These are phyloP conservation scores for Baudoinia panamericana DNA, from an alignment of 495 filamentous ascomycete species.

Conservation along the genomic window DNA sequence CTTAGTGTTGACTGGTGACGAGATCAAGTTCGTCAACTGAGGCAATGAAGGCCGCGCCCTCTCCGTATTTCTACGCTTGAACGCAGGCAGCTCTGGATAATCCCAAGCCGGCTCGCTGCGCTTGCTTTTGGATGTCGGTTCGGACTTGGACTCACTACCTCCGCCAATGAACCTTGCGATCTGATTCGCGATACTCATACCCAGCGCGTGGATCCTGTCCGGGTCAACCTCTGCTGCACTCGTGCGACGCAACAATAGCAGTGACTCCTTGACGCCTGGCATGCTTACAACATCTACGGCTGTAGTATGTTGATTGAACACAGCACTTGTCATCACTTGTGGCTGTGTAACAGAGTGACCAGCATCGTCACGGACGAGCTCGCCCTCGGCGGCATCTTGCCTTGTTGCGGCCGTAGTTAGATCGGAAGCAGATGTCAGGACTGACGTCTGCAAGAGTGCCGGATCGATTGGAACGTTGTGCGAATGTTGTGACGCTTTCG, in stretches of 20 bases:
- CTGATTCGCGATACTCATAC: conserved; percentile 15
- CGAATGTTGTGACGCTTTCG: no score
- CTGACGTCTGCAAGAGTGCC: no score
- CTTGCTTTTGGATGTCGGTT: not conserved
- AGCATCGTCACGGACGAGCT: no score
- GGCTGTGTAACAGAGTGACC: no score
- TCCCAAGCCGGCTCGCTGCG: conserved; percentile 10
- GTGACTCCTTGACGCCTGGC: conserved; percentile 6
- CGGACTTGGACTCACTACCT: not conserved
- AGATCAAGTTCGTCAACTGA: not conserved
- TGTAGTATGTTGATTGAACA: no score
- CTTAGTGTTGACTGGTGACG: not conserved
- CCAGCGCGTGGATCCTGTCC: conserved; percentile 11
- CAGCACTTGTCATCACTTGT: no score
- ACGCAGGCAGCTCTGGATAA: conserved; percentile 12
- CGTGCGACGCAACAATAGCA: conserved; percentile 3
- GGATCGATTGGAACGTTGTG: no score
- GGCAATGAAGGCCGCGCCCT: not conserved
- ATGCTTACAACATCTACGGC: conserved; percentile 4
- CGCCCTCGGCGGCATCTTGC: no score
- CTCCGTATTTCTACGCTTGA: not conserved
- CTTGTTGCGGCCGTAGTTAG: no score
- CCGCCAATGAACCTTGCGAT: conserved; percentile 8
- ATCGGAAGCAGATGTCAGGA: no score
- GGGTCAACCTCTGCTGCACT: not conserved